Evolutionary conservation across 768 basidiomycete species (phyloP), one percentile per base, ranked within the genome.

Genomic region (Suillus plorans): DNA sequence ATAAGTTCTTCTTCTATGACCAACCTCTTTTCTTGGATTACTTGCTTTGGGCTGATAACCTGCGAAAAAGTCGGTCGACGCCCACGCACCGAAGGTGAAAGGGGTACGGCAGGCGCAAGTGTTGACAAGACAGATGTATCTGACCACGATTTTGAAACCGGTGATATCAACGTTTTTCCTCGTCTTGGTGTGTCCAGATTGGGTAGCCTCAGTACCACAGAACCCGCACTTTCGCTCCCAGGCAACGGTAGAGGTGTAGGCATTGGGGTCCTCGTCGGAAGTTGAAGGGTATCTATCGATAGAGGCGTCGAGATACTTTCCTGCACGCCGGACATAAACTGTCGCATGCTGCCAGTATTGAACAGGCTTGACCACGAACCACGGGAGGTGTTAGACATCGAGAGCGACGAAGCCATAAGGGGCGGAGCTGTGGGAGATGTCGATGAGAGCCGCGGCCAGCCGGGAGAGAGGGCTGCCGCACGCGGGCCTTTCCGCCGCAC

Each of bases 351-450:
- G 20, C 84, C 85, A 1, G 89, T 78, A 65, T 86, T 89, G 72
- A 92, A 90, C 13, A 94, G 71, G 69, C 87, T 92, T 0, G 91
- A 89, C 92, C 92, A 94, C 0, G 92, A 92, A 10, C 87, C 90
- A 52, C 87, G 82, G 3, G 92, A 92, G 4, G 90, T 87, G 55
- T 77, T 83, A 0, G 88, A 87, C 0, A 86, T 79, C 53, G 82
- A 77, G 47, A 85, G 69, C 0, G 83, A 80, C 0, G 82, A 75
- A 9, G 22, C 70, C 2, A 82, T 72, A 3, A 78, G 73, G 12
- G 74, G 78, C 22, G 76, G 73, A 13, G 80, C 69, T 1, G 81
- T 81, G 5, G 81, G 77, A 1, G 86, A 83, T 0, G 77, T 70
- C 0, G 78, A 77, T 3, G 83, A 75, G 20, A 82, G 74, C 20